Conservation (phyloP, 208 protist species). For the Vickermania ingenoplastis region DNA sequence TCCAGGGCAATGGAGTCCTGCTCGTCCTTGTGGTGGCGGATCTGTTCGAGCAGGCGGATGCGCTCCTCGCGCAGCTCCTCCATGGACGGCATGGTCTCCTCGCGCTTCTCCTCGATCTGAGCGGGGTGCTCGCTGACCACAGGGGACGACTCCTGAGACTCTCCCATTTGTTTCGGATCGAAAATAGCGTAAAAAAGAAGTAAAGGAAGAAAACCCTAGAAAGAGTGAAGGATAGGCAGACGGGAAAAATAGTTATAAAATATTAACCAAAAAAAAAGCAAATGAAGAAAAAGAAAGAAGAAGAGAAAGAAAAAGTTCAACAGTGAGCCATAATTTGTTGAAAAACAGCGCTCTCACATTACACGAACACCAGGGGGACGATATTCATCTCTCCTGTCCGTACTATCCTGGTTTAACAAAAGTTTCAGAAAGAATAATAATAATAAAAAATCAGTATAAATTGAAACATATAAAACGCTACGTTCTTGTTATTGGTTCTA, state of each 20-base stretch:
- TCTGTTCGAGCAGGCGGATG: conserved; percentile 32
- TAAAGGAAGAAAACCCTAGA: conserved; percentile 3
- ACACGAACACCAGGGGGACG: too few relatives aligned
- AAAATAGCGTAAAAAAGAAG: conserved; percentile 1
- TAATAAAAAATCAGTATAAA: too few relatives aligned
- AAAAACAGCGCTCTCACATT: too few relatives aligned
- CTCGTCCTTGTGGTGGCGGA: conserved; percentile 73
- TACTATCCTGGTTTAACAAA: too few relatives aligned
- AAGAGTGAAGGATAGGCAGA: conserved; percentile 2
- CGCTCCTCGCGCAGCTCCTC: conserved; percentile 4
- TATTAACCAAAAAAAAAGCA: too few relatives aligned
- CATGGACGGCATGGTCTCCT: conserved; percentile 25
- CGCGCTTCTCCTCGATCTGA: conserved; percentile 13
- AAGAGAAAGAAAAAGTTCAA: too few relatives aligned
- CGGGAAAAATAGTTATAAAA: conserved; percentile 2
- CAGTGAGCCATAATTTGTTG: too few relatives aligned
- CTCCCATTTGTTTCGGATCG: not conserved
- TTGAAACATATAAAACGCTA: too few relatives aligned
- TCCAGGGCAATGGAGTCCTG: conserved; percentile 56
- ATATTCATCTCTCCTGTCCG: too few relatives aligned
- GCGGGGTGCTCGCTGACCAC: conserved; percentile 17
- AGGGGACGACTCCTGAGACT: not conserved
- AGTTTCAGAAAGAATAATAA: too few relatives aligned
- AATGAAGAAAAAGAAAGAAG: too few relatives aligned
- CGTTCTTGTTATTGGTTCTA: too few relatives aligned